A percentile compares a stretch with the other conserved stretches of the same genome.
phyloP scores from a whole-genome alignment of 768 basidiomycete genomes.

The Tephrocybe rancida region DNA sequence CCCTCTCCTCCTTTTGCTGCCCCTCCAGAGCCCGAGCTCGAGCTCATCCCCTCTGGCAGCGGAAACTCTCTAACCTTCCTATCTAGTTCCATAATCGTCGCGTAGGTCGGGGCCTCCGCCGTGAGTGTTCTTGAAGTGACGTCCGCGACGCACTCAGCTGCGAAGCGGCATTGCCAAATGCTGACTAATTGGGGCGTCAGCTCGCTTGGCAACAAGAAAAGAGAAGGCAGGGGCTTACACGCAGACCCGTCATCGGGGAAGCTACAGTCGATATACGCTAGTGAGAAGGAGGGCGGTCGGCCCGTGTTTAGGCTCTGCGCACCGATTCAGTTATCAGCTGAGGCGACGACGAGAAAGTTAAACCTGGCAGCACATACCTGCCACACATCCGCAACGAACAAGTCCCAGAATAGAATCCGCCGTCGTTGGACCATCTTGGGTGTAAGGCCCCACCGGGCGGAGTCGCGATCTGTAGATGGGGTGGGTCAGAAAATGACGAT shows the following conservation, averaged over 20 bases:
- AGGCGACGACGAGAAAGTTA: neutral
- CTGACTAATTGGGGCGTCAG: slow-evolving; percentile 41
- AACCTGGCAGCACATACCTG: slow-evolving; percentile 38
- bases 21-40: neutral
- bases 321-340: neutral
- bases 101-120: slow-evolving; percentile 63
- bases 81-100: slow-evolving; percentile 69
- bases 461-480: slow-evolving; percentile 56
- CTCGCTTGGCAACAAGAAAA: neutral
- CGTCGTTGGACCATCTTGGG: slow-evolving; percentile 65
- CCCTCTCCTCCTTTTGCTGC: neutral
- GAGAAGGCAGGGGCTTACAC: slow-evolving; percentile 26
- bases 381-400: slow-evolving; percentile 74
- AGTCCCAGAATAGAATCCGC: slow-evolving; percentile 76
- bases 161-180: slow-evolving; percentile 65
- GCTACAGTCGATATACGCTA: slow-evolving; percentile 68
- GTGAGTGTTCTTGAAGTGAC: slow-evolving; percentile 63
- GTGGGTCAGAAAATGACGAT: neutral
- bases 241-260: slow-evolving; percentile 47
- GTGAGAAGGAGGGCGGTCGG: slow-evolving; percentile 68
- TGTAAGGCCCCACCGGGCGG: slow-evolving; percentile 63
- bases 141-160: slow-evolving; percentile 65
- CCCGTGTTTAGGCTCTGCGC: slow-evolving; percentile 69
- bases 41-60: slow-evolving; percentile 15
- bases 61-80: slow-evolving; percentile 66